phyloP scores from a whole-genome alignment of 306 rosid species.

The Quercus dentata region DNA sequence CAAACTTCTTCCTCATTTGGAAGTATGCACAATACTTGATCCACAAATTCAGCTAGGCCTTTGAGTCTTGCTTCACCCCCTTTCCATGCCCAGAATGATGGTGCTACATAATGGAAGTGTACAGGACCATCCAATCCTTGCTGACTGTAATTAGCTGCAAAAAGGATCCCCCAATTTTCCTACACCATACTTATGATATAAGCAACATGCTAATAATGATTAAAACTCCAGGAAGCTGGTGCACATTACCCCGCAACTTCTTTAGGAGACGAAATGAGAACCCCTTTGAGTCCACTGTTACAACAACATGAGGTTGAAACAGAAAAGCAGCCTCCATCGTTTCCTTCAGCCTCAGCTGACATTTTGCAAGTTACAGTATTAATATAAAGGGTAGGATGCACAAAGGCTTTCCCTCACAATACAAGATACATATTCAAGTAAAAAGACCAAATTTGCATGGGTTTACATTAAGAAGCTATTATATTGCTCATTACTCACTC shows the following conservation, averaged over 20 bases:
- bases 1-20: conserved; percentile 84
- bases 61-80: conserved; percentile 85
- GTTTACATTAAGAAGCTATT: background rate
- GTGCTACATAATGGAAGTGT: conserved; percentile 89
- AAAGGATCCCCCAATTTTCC: conserved; percentile 42
- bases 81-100: conserved; percentile 99
- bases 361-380: conserved; percentile 13
- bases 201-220: conserved; percentile 10
- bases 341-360: conserved; percentile 67
- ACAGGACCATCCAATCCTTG: conserved; percentile 42
- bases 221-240: conserved; percentile 18
- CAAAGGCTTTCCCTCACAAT: background rate
- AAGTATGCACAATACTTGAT: conserved; percentile 83
- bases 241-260: conserved; percentile 71
- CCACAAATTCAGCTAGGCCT: conserved; percentile 76
- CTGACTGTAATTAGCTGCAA: conserved; percentile 69
- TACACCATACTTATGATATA: conserved; percentile 29
- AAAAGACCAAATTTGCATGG: background rate
- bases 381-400: conserved; percentile 1
- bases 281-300: conserved; percentile 84
- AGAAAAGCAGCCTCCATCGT: conserved; percentile 67
- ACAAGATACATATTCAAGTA: background rate
- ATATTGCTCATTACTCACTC: conserved; percentile 50
- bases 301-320: conserved; percentile 80
- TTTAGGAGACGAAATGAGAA: conserved; percentile 84